Conservation (phyloP, 78 protist species). For the Dictyostelium discoideum region dicty_2.7 NC_007089.4:6217501-6218000, state of each 20-base stretch:
- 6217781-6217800: background rate
- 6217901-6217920: background rate
- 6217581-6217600: background rate
- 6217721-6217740: background rate
- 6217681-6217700: conserved; percentile 1
- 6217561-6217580: background rate
- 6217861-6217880: background rate
- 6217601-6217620: background rate
- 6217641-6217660: background rate
- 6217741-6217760: background rate
- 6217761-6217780: background rate
- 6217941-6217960: background rate
- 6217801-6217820: background rate
- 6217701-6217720: background rate
- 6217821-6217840: background rate
- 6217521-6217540: background rate
- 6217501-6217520: background rate
- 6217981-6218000: background rate
- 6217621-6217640: background rate
- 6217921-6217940: background rate
- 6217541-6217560: background rate
- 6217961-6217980: background rate
- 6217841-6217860: background rate
- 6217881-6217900: background rate
- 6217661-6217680: conserved; percentile 30